phyloP scores from a whole-genome alignment of 1,284 basidiomycete genomes.

The Gymnopus androsaceus region DNA sequence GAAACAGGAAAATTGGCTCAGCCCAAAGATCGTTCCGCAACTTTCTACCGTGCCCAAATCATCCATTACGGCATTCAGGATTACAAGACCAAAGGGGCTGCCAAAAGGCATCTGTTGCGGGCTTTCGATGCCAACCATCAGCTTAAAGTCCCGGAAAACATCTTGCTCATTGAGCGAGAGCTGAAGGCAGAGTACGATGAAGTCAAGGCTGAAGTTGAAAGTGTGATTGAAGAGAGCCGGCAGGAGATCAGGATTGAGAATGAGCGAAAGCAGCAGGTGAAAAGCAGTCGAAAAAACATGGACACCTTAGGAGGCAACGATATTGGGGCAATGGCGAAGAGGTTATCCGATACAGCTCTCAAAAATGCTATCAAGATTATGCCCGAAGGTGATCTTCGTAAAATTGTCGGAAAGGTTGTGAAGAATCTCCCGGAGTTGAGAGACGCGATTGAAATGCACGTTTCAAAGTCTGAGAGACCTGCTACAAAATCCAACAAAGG shows the following conservation, averaged over 20 bases:
- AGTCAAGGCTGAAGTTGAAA: slow-evolving; percentile 16
- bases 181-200: slow-evolving; percentile 10
- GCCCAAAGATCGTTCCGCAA: slow-evolving; percentile 26
- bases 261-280: not conserved
- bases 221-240: slow-evolving; percentile 14
- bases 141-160: slow-evolving; percentile 20
- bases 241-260: not conserved
- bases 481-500: not conserved
- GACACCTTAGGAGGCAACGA: not conserved
- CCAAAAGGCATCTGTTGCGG: slow-evolving; percentile 26
- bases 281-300: not conserved
- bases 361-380: not conserved
- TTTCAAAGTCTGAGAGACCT: not conserved
- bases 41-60: slow-evolving; percentile 28
- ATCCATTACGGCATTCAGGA: slow-evolving; percentile 24
- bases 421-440: not conserved
- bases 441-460: not conserved
- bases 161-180: slow-evolving; percentile 20
- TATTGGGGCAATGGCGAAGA: not conserved
- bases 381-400: slow-evolving; percentile 4
- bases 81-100: slow-evolving; percentile 26
- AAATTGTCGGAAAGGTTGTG: not conserved
- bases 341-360: not conserved
- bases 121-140: slow-evolving; percentile 19
- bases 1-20: slow-evolving; percentile 23